phyloP scores from a whole-genome alignment of 2,329 filamentous ascomycete species.

The Metarhizium brunneum region DNA sequence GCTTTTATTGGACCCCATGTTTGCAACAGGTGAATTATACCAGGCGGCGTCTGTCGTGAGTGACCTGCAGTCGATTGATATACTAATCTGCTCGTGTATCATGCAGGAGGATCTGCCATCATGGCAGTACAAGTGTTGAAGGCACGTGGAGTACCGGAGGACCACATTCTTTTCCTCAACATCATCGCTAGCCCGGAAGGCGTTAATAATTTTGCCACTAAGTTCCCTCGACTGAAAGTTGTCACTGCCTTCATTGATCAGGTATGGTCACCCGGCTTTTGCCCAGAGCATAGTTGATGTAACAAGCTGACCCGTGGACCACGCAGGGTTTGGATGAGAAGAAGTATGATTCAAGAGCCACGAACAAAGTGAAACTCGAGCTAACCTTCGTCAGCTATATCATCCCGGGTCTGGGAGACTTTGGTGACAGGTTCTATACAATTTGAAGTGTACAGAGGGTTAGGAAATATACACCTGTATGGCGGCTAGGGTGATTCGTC shows the following conservation, averaged over 20 bases:
- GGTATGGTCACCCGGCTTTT: constrained; percentile 25
- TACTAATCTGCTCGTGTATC: background rate
- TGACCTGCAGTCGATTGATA: constrained; percentile 1
- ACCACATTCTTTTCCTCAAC: constrained; percentile 92
- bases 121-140: constrained; percentile 95
- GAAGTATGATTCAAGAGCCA: constrained; percentile 52
- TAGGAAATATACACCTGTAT: background rate
- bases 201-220: constrained; percentile 77
- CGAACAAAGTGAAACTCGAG: constrained; percentile 2
- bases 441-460: constrained; percentile 39
- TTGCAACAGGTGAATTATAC: constrained; percentile 68
- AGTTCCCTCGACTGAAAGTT: constrained; percentile 81
- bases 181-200: constrained; percentile 95
- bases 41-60: background rate
- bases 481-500: no score
- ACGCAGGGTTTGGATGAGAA: constrained; percentile 80
- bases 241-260: constrained; percentile 95
- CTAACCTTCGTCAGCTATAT: constrained; percentile 66
- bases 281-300: background rate
- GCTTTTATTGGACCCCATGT: constrained; percentile 93
- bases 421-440: constrained; percentile 93
- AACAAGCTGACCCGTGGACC: background rate
- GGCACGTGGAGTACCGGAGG: constrained; percentile 82
- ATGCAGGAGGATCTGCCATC: constrained; percentile 77
- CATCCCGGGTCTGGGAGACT: constrained; percentile 86